Evolutionary conservation across 371 early-diverging fungal species (phyloP).

Genomic region (Parasitella parasitica): DNA sequence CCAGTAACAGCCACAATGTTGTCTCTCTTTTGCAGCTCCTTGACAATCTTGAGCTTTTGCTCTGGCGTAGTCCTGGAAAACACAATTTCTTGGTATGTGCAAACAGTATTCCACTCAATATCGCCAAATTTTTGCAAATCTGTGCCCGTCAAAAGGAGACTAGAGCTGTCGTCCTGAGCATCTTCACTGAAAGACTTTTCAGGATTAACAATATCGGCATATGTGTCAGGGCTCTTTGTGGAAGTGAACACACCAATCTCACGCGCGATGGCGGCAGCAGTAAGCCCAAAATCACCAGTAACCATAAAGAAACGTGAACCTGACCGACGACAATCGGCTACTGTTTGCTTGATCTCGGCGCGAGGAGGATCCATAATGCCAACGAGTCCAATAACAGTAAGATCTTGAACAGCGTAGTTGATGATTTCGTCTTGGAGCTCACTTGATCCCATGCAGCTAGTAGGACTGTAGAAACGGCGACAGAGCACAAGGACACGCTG

Average conservation of each 20-base stretch:
- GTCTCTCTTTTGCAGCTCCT: slow-evolving; percentile 63
- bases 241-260: slow-evolving; percentile 60
- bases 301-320: slow-evolving; percentile 76
- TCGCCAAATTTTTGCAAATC: slow-evolving; percentile 51
- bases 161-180: background rate
- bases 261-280: slow-evolving; percentile 68
- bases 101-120: slow-evolving; percentile 55
- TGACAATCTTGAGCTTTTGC: slow-evolving; percentile 76
- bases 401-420: slow-evolving; percentile 22
- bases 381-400: slow-evolving; percentile 60
- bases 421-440: slow-evolving; percentile 5
- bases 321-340: slow-evolving; percentile 57
- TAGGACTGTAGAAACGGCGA: slow-evolving; percentile 29
- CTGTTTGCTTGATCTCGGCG: slow-evolving; percentile 54
- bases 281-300: slow-evolving; percentile 68
- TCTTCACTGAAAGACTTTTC: background rate
- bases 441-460: background rate
- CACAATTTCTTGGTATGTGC: slow-evolving; percentile 67
- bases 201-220: slow-evolving; percentile 2
- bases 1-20: slow-evolving; percentile 75
- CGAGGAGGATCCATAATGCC: slow-evolving; percentile 74
- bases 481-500: slow-evolving; percentile 65
- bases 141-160: slow-evolving; percentile 36
- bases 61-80: slow-evolving; percentile 85
- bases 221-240: slow-evolving; percentile 24